phyloP scores from a whole-genome alignment of 306 rosid species.

The Trifolium fragiferum region DNA sequence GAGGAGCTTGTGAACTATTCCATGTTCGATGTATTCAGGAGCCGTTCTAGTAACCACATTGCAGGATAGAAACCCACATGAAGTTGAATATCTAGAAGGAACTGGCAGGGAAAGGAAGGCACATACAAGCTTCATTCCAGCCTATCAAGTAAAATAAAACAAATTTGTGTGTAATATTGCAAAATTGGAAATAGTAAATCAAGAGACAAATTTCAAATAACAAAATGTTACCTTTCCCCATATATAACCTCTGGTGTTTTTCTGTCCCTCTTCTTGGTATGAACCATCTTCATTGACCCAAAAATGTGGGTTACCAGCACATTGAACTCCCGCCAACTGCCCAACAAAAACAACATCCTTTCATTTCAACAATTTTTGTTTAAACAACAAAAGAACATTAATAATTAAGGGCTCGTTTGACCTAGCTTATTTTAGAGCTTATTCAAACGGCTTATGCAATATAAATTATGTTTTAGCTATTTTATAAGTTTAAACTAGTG shows the following conservation, averaged over 20 bases:
- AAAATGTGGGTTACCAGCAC: slow-evolving; percentile 98
- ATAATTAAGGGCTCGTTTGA: too few relatives aligned
- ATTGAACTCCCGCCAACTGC: slow-evolving; percentile 99
- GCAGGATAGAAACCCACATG: slow-evolving; percentile 65
- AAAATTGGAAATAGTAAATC: slow-evolving; percentile 30
- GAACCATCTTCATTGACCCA: slow-evolving; percentile 99
- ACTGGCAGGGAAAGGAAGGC: slow-evolving; percentile 88
- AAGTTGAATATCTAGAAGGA: slow-evolving; percentile 71
- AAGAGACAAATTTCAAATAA: slow-evolving; percentile 6
- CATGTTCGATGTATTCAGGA: slow-evolving; percentile 86
- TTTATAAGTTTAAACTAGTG: too few relatives aligned
- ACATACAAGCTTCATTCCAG: slow-evolving; percentile 95
- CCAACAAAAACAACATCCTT: slow-evolving; percentile 33
- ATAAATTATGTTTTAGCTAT: too few relatives aligned
- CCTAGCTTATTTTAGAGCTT: too few relatives aligned
- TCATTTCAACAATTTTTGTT: slow-evolving; percentile 28
- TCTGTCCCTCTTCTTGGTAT: slow-evolving; percentile 99
- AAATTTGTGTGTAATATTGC: slow-evolving; percentile 1
- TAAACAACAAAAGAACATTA: slow-evolving; percentile 1
- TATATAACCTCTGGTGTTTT: slow-evolving; percentile 88
- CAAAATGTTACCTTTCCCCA: slow-evolving; percentile 91
- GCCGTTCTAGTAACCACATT: slow-evolving; percentile 57
- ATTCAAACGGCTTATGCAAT: too few relatives aligned
- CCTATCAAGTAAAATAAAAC: slow-evolving; percentile 57
- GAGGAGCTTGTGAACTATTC: slow-evolving; percentile 84